Base-by-base conservation (phyloP, 805 yeast species). In the Komagataella populi region DNA sequence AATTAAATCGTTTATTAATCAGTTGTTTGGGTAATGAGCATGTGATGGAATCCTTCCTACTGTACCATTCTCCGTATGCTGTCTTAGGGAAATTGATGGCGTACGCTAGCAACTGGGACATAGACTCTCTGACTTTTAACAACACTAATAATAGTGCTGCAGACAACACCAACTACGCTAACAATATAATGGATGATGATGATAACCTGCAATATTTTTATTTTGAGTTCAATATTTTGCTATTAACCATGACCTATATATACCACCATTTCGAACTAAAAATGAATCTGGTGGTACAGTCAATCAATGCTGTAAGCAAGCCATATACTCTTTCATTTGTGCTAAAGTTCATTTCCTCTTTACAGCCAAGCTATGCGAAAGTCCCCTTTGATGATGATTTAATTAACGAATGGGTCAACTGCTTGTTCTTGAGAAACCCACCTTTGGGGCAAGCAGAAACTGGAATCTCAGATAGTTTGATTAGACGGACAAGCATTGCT, bases 1-100 rank as follows among this genome's bases (percentile, higher is more conserved):
- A 45, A 23, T 46, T 50, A 20, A 48, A 50, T 47, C 46, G 52
- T 7, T 22, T 50, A 22, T 20, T 50, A 30, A 30, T 30, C 39
- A 30, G 39, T 14, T 30, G 39, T 30, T 8, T 30, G 39, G 39
- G 39, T 8, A 30, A 30, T 30, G 39, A 30, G 14, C 39, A 10
- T 30, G 12, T 30, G 39, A 30, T 30, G 39, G 39, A 30, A 10
- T 30, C 39, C 14, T 30, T 30, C 14, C n/a, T 30, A 30, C 39
- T 30, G 4, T 30, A 30, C 39, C 39, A 30, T 30, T 30, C 39
- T 10, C 39, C 39, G 3, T 30, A 30, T 14, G 14, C 5, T 30
- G 39, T 30, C 8, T 30, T 30, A 30, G 14, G 39, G 14, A 30
- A 30, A 30, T 14, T 30, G 5, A 14, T 30, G 3, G 10, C 39